Evolutionary conservation across 1,139 yeast species (phyloP), one percentile per base, ranked within the genome.

Genomic region (Yarrowia galli): DNA sequence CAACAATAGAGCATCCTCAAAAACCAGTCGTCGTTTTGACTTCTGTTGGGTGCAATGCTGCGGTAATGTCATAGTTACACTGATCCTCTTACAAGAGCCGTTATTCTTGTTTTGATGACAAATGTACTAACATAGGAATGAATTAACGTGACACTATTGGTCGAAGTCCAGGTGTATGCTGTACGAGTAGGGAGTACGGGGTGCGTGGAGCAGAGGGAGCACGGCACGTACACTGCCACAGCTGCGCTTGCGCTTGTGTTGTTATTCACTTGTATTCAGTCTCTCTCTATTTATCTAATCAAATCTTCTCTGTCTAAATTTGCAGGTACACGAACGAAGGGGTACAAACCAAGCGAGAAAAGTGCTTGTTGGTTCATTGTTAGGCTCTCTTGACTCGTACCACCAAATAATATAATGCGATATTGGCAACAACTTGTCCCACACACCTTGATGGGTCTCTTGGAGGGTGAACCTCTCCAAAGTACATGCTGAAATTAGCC

Each of bases 31-130:
- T 61, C 66, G 66, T 61, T 38, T 61, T 61, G 66, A 61, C 56
- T 61, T 61, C 56, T 61, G 66, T 61, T 60, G 66, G 56, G 23
- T 23, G 66, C 66, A 61, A 61, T 61, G 66, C 66, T 61, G 66
- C 66, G 66, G 66, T 61, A 61, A 61, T 61, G 66, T 61, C 66
- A 61, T 61, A 61, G 66, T 61, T 61, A 61, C 66, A 46, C 66
- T 61, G 66, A 61, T 46, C 46, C 16, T 20, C 9, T 28, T 43
- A 13, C 53, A 32, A 32, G 45, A 35, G 20, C 16, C 22, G 10
- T 10, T 23, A 32, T 46, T 36, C 38, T 13, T n/a, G n/a, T 23
- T 23, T 4, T 45, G 15, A 32, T 13, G 51, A 46, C 51, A 15
- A 32, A 32, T 9, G 10, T 32, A 28, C 65, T 60, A 60, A 60